Evolutionary conservation across 805 yeast genomes (phyloP).

Genomic region (Saitoella complicata): DNA sequence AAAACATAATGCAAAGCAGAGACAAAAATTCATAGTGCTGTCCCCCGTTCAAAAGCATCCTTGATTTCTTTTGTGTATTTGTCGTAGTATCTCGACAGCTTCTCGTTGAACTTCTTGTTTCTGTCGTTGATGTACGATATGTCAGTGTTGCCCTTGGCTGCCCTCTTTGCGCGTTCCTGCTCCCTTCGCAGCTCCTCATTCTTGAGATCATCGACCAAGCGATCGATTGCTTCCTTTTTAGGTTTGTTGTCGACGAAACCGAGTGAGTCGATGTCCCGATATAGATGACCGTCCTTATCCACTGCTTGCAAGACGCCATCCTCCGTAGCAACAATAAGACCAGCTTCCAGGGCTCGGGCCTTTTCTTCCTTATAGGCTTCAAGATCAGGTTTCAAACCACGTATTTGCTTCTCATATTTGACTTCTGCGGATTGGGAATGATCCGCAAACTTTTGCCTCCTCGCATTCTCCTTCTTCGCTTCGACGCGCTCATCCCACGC

Average conservation of each 20-base stretch:
- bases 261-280: slow-evolving; percentile 5
- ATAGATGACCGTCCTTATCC: slow-evolving; percentile 9
- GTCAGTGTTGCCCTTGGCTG: slow-evolving; percentile 21
- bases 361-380: slow-evolving; percentile 31
- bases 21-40: slow-evolving; percentile 15
- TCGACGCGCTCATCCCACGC: slow-evolving; percentile 36
- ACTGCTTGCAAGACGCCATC: slow-evolving; percentile 8
- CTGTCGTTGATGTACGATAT: slow-evolving; percentile 43
- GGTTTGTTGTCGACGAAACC: slow-evolving; percentile 25
- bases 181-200: slow-evolving; percentile 22
- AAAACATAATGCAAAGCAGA: too few species aligned
- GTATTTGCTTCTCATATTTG: slow-evolving; percentile 40
- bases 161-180: slow-evolving; percentile 21
- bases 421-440: slow-evolving; percentile 41
- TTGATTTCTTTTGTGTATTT: slow-evolving; percentile 23
- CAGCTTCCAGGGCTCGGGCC: slow-evolving; percentile 15
- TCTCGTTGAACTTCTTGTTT: slow-evolving; percentile 58
- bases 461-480: slow-evolving; percentile 17
- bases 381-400: slow-evolving; percentile 23
- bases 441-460: slow-evolving; percentile 29
- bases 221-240: slow-evolving; percentile 20
- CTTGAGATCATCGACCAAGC: slow-evolving; percentile 18
- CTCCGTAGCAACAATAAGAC: slow-evolving; percentile 14
- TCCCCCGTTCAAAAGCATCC: slow-evolving; percentile 24
- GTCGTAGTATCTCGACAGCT: slow-evolving; percentile 43